Percentiles rank a stretch among this genome's conserved stretches.
These are phyloP conservation scores for Rhizophora apiculata DNA, from an alignment of 345 rosid species.

Conservation along the genomic window DNA sequence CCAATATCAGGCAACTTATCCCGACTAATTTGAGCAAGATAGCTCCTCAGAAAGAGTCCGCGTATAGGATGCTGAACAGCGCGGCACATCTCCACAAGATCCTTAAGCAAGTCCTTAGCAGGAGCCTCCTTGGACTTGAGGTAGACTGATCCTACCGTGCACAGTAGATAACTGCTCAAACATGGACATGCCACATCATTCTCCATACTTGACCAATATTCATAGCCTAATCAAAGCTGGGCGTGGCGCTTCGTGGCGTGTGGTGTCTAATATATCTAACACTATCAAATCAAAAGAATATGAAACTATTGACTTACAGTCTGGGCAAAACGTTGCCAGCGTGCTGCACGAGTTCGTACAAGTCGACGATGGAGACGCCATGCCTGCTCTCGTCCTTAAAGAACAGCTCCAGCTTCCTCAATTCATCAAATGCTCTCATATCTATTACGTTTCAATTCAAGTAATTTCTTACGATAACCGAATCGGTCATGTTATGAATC, in stretches of 20 bases:
- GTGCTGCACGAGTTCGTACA: constrained; percentile 30
- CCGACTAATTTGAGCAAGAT: constrained; percentile 89
- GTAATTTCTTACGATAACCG: too few relatives aligned
- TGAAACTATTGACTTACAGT: constrained; percentile 7
- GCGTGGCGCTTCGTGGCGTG: too few relatives aligned
- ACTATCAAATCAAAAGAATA: background rate
- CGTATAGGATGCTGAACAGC: constrained; percentile 96
- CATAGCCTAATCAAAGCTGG: too few relatives aligned
- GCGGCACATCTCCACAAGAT: constrained; percentile 98
- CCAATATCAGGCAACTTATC: constrained; percentile 92
- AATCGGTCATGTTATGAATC: background rate
- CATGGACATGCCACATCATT: background rate
- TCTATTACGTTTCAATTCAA: constrained; percentile 8
- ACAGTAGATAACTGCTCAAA: constrained; percentile 71
- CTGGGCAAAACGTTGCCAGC: constrained; percentile 28
- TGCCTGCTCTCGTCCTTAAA: constrained; percentile 31
- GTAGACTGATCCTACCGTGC: constrained; percentile 96
- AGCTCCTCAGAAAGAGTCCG: constrained; percentile 96
- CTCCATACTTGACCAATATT: background rate
- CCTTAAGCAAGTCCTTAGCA: constrained; percentile 90
- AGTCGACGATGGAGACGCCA: constrained; percentile 30
- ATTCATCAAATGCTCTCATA: constrained; percentile 35
- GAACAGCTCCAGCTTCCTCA: constrained; percentile 31
- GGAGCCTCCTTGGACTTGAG: constrained; percentile 96
- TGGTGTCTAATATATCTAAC: too few relatives aligned